Evolutionary conservation across 331 rosid species (phyloP).

Genomic region (Malus hybrid): DNA sequence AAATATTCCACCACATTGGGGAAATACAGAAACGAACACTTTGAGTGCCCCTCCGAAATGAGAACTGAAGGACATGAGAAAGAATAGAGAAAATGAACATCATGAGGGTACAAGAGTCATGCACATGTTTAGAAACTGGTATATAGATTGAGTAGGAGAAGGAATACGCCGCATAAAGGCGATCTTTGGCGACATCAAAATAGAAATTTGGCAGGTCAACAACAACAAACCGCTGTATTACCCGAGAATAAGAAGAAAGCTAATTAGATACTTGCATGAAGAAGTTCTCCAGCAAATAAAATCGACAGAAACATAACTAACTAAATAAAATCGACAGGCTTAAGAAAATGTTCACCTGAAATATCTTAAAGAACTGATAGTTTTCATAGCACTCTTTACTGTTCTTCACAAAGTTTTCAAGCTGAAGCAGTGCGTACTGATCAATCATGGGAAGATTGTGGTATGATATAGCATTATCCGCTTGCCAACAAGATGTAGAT

Average conservation of each 20-base stretch:
- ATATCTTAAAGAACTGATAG: slow-evolving; percentile 83
- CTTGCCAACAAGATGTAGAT: slow-evolving; percentile 35
- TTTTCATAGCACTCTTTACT: slow-evolving; percentile 78
- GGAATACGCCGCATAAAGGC: slow-evolving; percentile 82
- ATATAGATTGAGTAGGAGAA: slow-evolving; percentile 6
- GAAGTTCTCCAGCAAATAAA: not conserved
- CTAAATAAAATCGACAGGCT: not conserved
- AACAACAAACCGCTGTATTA: slow-evolving; percentile 84
- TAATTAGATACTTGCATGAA: slow-evolving; percentile 5
- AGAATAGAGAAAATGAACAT: not conserved
- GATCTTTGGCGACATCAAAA: slow-evolving; percentile 95
- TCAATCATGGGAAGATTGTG: slow-evolving; percentile 85
- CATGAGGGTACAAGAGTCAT: not conserved
- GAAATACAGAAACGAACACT: too few species aligned
- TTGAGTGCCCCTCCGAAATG: too few species aligned
- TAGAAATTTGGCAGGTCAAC: slow-evolving; percentile 94
- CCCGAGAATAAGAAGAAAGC: slow-evolving; percentile 42
- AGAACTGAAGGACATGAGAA: too few species aligned
- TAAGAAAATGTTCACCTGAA: slow-evolving; percentile 54
- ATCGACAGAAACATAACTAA: not conserved
- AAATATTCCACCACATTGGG: too few species aligned
- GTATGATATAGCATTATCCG: slow-evolving; percentile 53
- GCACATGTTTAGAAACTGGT: not conserved
- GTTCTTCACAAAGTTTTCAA: slow-evolving; percentile 68
- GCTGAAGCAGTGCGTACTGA: slow-evolving; percentile 83